Evolutionary conservation across 2,329 filamentous ascomycete species (phyloP).

Genomic region (Stemphylium lycopersici): DNA sequence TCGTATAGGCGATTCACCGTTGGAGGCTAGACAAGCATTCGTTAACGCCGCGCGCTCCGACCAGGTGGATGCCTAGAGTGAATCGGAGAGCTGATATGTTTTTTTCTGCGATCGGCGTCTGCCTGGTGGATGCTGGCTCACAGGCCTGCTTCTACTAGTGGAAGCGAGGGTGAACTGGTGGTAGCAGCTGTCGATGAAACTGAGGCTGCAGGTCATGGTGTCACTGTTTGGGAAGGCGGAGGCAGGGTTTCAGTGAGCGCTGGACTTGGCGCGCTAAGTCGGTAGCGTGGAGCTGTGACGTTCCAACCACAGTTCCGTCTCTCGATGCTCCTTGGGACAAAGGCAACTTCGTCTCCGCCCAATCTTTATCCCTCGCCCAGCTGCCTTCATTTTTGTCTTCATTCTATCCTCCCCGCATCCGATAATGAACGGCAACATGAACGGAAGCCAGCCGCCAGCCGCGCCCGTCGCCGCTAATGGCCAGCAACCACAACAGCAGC

Average conservation of each 20-base stretch:
- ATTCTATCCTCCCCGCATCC: background rate
- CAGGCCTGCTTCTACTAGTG: background rate
- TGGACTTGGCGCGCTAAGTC: constrained; percentile 13
- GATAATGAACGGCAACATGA: constrained; percentile 31
- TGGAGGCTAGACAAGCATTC: background rate
- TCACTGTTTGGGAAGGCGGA: constrained; percentile 12
- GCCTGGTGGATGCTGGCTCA: background rate
- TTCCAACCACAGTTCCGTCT: constrained; percentile 10
- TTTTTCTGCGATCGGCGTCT: background rate
- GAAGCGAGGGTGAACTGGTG: background rate
- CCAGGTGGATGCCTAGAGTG: background rate
- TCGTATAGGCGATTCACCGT: background rate
- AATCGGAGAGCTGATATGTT: background rate
- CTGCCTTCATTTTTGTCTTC: constrained; percentile 30
- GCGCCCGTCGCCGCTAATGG: constrained; percentile 43
- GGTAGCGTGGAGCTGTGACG: constrained; percentile 24
- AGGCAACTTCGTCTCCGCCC: constrained; percentile 14
- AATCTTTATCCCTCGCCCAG: constrained; percentile 28
- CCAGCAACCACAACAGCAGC: constrained; percentile 16
- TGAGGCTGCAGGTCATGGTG: constrained; percentile 8
- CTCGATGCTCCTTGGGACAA: constrained; percentile 8
- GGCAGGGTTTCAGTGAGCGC: constrained; percentile 6
- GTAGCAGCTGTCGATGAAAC: background rate
- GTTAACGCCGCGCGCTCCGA: background rate
- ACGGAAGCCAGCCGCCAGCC: constrained; percentile 23